Evolutionary conservation across 2,329 filamentous ascomycete species (phyloP).

Genomic region (Colletotrichum scovillei): DNA sequence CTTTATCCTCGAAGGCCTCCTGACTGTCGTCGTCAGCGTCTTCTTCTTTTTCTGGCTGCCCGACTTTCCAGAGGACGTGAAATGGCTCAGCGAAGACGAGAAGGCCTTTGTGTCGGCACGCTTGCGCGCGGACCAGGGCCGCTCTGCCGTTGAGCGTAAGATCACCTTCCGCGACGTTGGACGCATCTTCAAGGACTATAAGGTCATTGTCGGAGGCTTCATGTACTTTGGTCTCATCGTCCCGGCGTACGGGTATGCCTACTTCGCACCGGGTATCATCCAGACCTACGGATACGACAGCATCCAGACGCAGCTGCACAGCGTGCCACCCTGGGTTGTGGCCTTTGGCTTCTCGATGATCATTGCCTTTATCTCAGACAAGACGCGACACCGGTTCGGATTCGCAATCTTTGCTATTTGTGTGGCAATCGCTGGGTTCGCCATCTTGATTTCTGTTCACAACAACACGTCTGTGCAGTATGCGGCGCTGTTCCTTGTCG

Average conservation of each 20-base stretch:
- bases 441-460: constrained; percentile 78
- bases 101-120: constrained; percentile 73
- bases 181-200: constrained; percentile 77
- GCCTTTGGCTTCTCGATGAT: constrained; percentile 85
- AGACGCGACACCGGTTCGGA: constrained; percentile 75
- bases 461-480: constrained; percentile 77
- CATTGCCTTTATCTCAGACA: constrained; percentile 79
- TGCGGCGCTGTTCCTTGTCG: constrained; percentile 83
- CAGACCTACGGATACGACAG: constrained; percentile 71
- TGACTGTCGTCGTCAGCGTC: constrained; percentile 72
- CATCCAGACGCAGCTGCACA: constrained; percentile 68
- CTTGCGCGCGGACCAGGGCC: constrained; percentile 76
- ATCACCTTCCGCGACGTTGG: constrained; percentile 70
- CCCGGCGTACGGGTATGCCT: constrained; percentile 81
- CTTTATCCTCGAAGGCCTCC: constrained; percentile 80
- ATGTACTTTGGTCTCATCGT: constrained; percentile 88
- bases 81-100: constrained; percentile 79
- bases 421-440: constrained; percentile 79
- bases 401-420: constrained; percentile 78
- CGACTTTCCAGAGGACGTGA: constrained; percentile 79
- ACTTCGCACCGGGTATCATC: constrained; percentile 81
- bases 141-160: constrained; percentile 70
- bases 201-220: constrained; percentile 78
- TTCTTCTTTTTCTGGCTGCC: constrained; percentile 77
- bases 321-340: constrained; percentile 70